Conservation (phyloP, 75 land plant genomes). For the Pinus albicaulis region DNA sequence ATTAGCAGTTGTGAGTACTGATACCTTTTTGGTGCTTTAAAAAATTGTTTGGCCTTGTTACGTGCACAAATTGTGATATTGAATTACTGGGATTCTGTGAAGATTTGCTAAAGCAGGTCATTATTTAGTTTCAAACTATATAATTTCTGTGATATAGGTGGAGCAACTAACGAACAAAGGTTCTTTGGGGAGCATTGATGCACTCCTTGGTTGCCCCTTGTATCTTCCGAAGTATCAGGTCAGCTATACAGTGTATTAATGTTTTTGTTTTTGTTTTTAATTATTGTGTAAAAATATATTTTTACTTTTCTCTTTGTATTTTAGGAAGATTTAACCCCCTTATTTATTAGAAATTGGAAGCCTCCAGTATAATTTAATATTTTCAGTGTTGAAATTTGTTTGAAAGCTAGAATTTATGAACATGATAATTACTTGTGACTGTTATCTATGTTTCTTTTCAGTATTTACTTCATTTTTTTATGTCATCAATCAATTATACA, state of each 20-base stretch:
- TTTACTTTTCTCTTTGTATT: not conserved
- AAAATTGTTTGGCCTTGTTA: not conserved
- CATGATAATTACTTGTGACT: too few relatives aligned
- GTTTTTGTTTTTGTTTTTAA: too few relatives aligned
- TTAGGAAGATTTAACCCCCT: not conserved
- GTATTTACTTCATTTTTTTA: too few relatives aligned
- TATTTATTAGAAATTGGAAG: too few relatives aligned
- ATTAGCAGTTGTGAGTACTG: slow-evolving; percentile 59
- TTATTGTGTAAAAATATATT: not conserved
- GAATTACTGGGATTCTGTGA: not conserved
- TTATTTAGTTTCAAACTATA: not conserved
- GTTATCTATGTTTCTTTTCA: too few relatives aligned
- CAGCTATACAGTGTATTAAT: not conserved
- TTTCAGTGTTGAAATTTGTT: too few relatives aligned
- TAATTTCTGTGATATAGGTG: slow-evolving; percentile 26
- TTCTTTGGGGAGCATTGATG: slow-evolving; percentile 93
- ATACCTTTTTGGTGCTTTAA: not conserved
- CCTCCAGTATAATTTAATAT: too few relatives aligned
- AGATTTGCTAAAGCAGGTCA: not conserved
- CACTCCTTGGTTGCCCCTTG: slow-evolving; percentile 92
- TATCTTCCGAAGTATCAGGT: slow-evolving; percentile 86
- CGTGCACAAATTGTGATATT: not conserved
- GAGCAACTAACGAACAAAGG: slow-evolving; percentile 86
- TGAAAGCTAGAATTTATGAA: too few relatives aligned
- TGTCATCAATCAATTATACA: too few relatives aligned